These are phyloP conservation scores for Phaffomyces opuntiae DNA, from an alignment of 805 yeast species.

Conservation along the genomic window DNA sequence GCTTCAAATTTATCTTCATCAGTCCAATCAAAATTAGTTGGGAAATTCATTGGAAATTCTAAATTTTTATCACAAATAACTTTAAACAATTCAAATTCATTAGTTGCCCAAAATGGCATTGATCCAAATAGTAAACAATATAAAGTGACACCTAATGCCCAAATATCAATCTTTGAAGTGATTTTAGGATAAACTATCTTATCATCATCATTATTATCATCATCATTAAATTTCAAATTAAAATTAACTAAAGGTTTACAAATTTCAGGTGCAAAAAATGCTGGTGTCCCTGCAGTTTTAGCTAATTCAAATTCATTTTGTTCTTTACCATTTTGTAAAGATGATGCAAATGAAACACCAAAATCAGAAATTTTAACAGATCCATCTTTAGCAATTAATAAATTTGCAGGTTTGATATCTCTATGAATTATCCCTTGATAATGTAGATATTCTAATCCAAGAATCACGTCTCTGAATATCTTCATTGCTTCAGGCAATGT, in stretches of 20 bases:
- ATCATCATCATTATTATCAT: constrained; percentile 9
- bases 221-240: constrained; percentile 16
- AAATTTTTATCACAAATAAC: constrained; percentile 63
- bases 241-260: constrained; percentile 43
- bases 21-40: constrained; percentile 19
- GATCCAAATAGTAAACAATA: constrained; percentile 83
- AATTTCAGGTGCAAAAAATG: constrained; percentile 91
- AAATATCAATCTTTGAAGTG: constrained; percentile 84
- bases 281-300: constrained; percentile 97
- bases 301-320: constrained; percentile 77
- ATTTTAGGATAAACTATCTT: constrained; percentile 38
- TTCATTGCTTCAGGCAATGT: constrained; percentile 59
- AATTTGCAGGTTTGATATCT: constrained; percentile 92
- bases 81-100: constrained; percentile 79
- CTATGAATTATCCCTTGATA: constrained; percentile 88
- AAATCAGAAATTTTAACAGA: constrained; percentile 92
- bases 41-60: constrained; percentile 56
- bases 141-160: constrained; percentile 94
- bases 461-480: constrained; percentile 73
- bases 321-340: constrained; percentile 35
- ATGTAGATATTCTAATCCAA: constrained; percentile 88
- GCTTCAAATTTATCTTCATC: constrained; percentile 36
- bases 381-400: constrained; percentile 62
- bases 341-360: constrained; percentile 79
- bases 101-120: constrained; percentile 82